These are phyloP conservation scores for Amanita exitialis DNA, from an alignment of 768 basidiomycete genomes.

Conservation along the genomic window DNA sequence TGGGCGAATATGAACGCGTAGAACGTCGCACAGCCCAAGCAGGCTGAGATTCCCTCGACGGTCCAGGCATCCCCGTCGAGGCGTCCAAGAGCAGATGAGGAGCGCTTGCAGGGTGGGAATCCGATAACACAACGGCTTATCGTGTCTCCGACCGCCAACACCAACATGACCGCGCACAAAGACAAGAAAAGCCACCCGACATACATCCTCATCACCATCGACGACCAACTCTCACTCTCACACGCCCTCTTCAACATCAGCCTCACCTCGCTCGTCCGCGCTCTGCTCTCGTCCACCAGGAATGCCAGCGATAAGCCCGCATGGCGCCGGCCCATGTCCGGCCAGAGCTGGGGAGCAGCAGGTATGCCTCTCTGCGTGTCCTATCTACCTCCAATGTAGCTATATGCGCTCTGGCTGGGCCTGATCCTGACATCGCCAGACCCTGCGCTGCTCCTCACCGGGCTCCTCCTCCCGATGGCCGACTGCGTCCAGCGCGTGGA, in stretches of 20 bases:
- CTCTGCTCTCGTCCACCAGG: not conserved
- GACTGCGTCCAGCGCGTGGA: not conserved
- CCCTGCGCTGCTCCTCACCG: not conserved
- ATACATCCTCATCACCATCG: not conserved
- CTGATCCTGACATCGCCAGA: not conserved
- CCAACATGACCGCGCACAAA: not conserved
- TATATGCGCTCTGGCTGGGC: not conserved
- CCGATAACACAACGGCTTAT: too few species aligned
- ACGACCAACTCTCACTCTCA: not conserved
- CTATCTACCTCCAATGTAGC: not conserved
- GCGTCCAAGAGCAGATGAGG: too few species aligned
- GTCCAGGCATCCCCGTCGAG: too few species aligned
- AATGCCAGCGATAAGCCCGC: not conserved
- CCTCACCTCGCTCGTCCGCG: not conserved
- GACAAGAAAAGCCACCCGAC: not conserved
- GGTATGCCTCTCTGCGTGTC: not conserved
- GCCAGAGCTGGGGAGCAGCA: not conserved
- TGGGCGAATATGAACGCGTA: too few species aligned
- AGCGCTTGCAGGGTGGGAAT: too few species aligned
- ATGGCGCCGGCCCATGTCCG: not conserved
- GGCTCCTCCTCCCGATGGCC: not conserved
- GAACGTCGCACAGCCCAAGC: too few species aligned
- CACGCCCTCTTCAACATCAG: not conserved
- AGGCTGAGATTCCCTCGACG: too few species aligned
- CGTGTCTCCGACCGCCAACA: not conserved